These are phyloP conservation scores for Shiraia sp. DNA, from an alignment of 2,329 filamentous ascomycete species.

Conservation along the genomic window DNA sequence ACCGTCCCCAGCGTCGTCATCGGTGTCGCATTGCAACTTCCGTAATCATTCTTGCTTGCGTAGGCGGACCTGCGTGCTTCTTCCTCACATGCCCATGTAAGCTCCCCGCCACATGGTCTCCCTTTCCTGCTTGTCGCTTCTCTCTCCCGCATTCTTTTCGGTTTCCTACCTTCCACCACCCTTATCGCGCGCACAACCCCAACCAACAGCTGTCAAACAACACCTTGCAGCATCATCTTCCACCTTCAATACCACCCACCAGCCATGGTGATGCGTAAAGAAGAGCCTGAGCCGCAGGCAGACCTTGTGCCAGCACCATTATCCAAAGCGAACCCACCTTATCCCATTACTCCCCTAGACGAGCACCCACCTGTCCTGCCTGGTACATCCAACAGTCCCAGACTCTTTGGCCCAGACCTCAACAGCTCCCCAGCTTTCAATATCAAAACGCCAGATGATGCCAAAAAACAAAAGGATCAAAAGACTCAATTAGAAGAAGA, in stretches of 20 bases:
- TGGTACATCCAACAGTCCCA: slow-evolving; percentile 14
- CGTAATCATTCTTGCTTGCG: not conserved
- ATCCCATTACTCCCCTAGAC: slow-evolving; percentile 49
- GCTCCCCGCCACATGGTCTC: not conserved
- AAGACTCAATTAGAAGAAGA: slow-evolving; percentile 16
- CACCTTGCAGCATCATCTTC: slow-evolving; percentile 2
- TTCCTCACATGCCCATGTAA: not conserved
- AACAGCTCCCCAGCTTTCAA: slow-evolving; percentile 46
- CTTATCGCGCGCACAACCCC: not conserved
- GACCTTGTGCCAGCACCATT: slow-evolving; percentile 47
- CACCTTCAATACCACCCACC: slow-evolving; percentile 4
- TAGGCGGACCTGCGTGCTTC: slow-evolving; percentile 1
- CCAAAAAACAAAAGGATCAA: slow-evolving; percentile 22
- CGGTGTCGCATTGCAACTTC: not conserved
- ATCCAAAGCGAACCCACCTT: slow-evolving; percentile 49
- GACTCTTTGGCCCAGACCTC: slow-evolving; percentile 40
- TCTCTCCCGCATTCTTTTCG: not conserved
- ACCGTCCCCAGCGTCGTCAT: not conserved
- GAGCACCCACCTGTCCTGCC: slow-evolving; percentile 32
- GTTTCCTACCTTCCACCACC: slow-evolving; percentile 2
- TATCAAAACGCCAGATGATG: slow-evolving; percentile 37
- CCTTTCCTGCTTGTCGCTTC: not conserved
- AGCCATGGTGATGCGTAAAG: slow-evolving; percentile 51
- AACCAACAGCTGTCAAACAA: not conserved
- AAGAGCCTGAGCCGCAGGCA: slow-evolving; percentile 39